phyloP scores from a whole-genome alignment of 1,284 basidiomycete genomes.

The Nidula niveotomentosa region DNA sequence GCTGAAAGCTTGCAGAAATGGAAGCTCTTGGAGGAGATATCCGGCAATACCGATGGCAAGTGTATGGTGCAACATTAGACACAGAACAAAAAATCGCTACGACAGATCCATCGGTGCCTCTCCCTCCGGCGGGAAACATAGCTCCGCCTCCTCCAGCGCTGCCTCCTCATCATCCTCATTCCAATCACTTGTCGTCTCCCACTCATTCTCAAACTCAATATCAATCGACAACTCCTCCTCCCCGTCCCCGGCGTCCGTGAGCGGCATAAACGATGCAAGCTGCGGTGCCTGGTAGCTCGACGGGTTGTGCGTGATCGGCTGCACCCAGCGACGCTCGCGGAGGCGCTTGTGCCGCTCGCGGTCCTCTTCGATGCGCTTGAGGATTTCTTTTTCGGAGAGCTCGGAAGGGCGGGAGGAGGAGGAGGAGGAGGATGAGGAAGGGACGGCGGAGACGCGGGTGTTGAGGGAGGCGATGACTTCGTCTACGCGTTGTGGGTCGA shows the following conservation, averaged over 20 bases:
- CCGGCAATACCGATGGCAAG: too few species aligned
- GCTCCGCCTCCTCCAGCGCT: conserved; percentile 61
- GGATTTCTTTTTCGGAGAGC: conserved; percentile 70
- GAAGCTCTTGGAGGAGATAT: too few species aligned
- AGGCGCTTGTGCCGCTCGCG: conserved; percentile 93
- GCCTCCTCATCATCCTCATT: conserved; percentile 86
- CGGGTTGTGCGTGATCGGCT: conserved; percentile 61
- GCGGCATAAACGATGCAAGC: conserved; percentile 58
- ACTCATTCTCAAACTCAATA: conserved; percentile 91
- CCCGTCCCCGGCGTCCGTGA: conserved; percentile 45
- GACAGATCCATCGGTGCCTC: conserved; percentile 58
- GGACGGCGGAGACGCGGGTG: conserved; percentile 36
- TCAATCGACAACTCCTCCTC: conserved; percentile 62
- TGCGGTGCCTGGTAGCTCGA: conserved; percentile 40
- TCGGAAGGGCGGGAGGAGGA: conserved; percentile 16
- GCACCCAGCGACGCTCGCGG: conserved; percentile 91
- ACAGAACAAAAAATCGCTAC: conserved; percentile 13
- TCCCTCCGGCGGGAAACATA: conserved; percentile 59
- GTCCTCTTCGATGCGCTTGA: conserved; percentile 93
- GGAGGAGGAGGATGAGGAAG: conserved; percentile 14
- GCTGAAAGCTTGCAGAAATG: too few species aligned
- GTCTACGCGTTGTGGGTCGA: conserved; percentile 77
- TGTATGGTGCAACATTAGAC: too few species aligned
- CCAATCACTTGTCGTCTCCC: conserved; percentile 89
- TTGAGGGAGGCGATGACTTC: conserved; percentile 55